These are phyloP conservation scores for Colletotrichum paranaense DNA, from an alignment of 2,329 filamentous ascomycete genomes.

Conservation along the genomic window DNA sequence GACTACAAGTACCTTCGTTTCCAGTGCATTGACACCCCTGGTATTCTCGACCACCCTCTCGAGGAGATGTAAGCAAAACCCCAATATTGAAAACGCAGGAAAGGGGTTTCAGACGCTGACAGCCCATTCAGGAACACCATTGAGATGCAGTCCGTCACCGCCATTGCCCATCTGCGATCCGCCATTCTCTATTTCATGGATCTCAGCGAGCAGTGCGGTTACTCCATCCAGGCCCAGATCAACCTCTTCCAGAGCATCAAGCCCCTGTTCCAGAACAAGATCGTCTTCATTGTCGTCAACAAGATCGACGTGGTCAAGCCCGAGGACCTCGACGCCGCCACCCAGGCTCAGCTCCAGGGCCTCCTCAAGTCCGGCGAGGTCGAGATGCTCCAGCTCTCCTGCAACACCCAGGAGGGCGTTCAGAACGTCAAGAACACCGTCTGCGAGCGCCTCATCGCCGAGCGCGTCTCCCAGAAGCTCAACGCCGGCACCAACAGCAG, in stretches of 20 bases:
- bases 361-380: slow-evolving; percentile 90
- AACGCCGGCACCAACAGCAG: slow-evolving; percentile 87
- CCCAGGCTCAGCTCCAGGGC: slow-evolving; percentile 80
- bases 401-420: slow-evolving; percentile 93
- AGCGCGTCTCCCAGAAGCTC: slow-evolving; percentile 94
- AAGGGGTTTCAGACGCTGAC: background rate
- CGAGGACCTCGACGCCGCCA: slow-evolving; percentile 85
- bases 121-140: slow-evolving; percentile 80
- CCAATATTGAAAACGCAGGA: background rate
- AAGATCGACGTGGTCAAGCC: slow-evolving; percentile 94
- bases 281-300: slow-evolving; percentile 97
- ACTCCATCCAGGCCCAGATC: slow-evolving; percentile 92
- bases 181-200: slow-evolving; percentile 99
- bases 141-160: slow-evolving; percentile 98
- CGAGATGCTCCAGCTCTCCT: slow-evolving; percentile 92
- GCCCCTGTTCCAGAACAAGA: slow-evolving; percentile 93
- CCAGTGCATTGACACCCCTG: slow-evolving; percentile 97
- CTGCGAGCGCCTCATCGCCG: slow-evolving; percentile 91
- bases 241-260: slow-evolving; percentile 96
- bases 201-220: slow-evolving; percentile 95
- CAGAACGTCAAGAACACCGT: slow-evolving; percentile 95
- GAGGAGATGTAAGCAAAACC: slow-evolving; percentile 74
- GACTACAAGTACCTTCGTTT: slow-evolving; percentile 94
- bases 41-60: slow-evolving; percentile 95
- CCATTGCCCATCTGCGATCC: slow-evolving; percentile 94